These are phyloP conservation scores for Fallopia convolvulus DNA, from an alignment of 148 eudicot genomes.

Conservation along the genomic window DNA sequence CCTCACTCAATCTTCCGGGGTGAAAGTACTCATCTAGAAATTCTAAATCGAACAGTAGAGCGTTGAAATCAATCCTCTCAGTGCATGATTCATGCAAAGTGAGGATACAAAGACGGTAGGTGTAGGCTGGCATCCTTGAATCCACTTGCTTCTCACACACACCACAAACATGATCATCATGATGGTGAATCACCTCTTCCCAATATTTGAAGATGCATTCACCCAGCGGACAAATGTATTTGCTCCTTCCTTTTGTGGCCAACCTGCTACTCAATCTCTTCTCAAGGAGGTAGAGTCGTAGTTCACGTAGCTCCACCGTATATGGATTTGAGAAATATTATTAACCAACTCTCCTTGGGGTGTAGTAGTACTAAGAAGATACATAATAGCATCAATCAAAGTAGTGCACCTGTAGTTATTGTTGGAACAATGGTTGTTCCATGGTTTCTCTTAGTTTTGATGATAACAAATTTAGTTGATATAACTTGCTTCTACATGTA, in stretches of 20 bases:
- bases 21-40: background rate
- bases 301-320: background rate
- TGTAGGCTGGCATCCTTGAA: background rate
- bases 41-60: background rate
- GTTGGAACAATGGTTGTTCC: no score
- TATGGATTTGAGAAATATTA: background rate
- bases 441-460: no score
- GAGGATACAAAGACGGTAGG: background rate
- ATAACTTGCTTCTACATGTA: background rate
- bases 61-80: background rate
- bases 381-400: background rate
- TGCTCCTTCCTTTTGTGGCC: background rate
- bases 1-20: background rate
- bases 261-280: background rate
- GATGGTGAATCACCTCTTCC: background rate
- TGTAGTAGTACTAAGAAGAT: background rate
- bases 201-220: background rate
- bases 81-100: no score
- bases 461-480: no score
- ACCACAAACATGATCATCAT: background rate
- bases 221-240: background rate
- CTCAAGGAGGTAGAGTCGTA: background rate
- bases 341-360: background rate
- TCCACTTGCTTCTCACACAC: background rate
- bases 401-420: background rate